Conservation (phyloP, 306 rosid species). For the Pyrus communis region DNA sequence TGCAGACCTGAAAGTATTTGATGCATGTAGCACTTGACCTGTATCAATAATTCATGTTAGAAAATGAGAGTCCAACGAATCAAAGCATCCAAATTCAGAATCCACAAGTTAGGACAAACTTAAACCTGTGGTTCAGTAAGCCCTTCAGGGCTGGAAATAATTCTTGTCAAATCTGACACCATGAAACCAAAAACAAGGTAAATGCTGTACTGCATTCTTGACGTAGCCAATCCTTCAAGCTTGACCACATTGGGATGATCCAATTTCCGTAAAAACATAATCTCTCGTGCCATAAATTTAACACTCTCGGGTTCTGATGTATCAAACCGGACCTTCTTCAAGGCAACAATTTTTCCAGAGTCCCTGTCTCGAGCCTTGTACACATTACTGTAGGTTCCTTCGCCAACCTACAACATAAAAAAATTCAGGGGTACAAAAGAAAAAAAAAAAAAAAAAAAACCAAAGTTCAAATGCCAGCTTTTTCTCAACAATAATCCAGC, state of each 20-base stretch:
- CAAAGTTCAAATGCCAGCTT: background rate
- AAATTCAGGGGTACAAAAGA: background rate
- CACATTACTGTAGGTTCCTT: slow-evolving; percentile 96
- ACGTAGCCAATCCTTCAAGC: slow-evolving; percentile 86
- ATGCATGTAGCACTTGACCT: slow-evolving; percentile 91
- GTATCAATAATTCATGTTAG: slow-evolving; percentile 29
- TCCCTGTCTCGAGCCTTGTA: slow-evolving; percentile 82
- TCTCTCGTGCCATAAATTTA: slow-evolving; percentile 92
- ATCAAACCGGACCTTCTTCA: slow-evolving; percentile 80
- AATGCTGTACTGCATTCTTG: slow-evolving; percentile 85
- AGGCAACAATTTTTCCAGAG: slow-evolving; percentile 68
- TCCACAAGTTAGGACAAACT: background rate
- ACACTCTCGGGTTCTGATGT: slow-evolving; percentile 80
- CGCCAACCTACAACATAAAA: slow-evolving; percentile 64
- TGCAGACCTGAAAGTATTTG: slow-evolving; percentile 87
- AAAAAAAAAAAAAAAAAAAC: background rate
- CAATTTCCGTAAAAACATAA: slow-evolving; percentile 56
- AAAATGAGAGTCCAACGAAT: slow-evolving; percentile 1
- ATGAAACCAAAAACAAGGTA: slow-evolving; percentile 90
- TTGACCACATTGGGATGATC: slow-evolving; percentile 83
- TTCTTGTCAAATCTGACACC: slow-evolving; percentile 72
- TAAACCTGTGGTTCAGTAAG: slow-evolving; percentile 88
- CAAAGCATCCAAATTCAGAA: slow-evolving; percentile 10
- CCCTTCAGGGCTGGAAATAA: slow-evolving; percentile 43
- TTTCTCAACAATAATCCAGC: background rate